Conservation (phyloP, 2,329 filamentous ascomycete genomes). For the Incumbomyces lentus region DNA sequence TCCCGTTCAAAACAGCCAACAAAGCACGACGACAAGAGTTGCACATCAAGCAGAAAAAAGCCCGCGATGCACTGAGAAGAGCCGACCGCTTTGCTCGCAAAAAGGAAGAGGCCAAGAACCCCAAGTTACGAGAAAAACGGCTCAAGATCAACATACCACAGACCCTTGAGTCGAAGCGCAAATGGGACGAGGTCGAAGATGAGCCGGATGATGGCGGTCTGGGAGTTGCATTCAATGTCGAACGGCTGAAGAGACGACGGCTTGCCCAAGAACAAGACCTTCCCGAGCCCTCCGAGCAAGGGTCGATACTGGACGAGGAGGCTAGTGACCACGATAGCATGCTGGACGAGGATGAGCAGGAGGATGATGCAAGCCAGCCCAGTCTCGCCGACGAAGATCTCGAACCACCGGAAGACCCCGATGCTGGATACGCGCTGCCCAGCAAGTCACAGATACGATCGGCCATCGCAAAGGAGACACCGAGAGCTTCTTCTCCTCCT, state of each 20-base stretch:
- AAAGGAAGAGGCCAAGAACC: slow-evolving; percentile 77
- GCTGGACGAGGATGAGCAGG: slow-evolving; percentile 42
- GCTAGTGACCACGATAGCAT: slow-evolving; percentile 63
- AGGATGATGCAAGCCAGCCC: background rate
- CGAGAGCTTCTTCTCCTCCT: slow-evolving; percentile 43
- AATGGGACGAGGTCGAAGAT: slow-evolving; percentile 69
- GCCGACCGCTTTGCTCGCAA: slow-evolving; percentile 68
- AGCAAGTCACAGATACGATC: slow-evolving; percentile 23
- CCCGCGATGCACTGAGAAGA: slow-evolving; percentile 61
- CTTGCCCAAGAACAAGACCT: slow-evolving; percentile 38
- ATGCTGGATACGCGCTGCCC: slow-evolving; percentile 13
- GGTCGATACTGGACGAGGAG: slow-evolving; percentile 36
- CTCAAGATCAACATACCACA: slow-evolving; percentile 67
- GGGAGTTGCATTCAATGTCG: slow-evolving; percentile 38
- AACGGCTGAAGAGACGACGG: slow-evolving; percentile 38
- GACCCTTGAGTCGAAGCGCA: slow-evolving; percentile 77
- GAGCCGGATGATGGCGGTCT: slow-evolving; percentile 36
- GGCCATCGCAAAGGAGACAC: slow-evolving; percentile 25
- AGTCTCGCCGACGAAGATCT: slow-evolving; percentile 10
- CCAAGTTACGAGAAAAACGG: slow-evolving; percentile 61
- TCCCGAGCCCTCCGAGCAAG: slow-evolving; percentile 35
- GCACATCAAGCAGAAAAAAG: slow-evolving; percentile 70
- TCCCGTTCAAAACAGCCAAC: slow-evolving; percentile 52
- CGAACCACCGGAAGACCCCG: slow-evolving; percentile 11
- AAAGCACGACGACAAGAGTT: slow-evolving; percentile 70